Percentiles rank a stretch among this genome's conserved stretches.
Conservation (phyloP, 192 early-diverging fungal genomes). For the Allomyces macrogynus region DNA sequence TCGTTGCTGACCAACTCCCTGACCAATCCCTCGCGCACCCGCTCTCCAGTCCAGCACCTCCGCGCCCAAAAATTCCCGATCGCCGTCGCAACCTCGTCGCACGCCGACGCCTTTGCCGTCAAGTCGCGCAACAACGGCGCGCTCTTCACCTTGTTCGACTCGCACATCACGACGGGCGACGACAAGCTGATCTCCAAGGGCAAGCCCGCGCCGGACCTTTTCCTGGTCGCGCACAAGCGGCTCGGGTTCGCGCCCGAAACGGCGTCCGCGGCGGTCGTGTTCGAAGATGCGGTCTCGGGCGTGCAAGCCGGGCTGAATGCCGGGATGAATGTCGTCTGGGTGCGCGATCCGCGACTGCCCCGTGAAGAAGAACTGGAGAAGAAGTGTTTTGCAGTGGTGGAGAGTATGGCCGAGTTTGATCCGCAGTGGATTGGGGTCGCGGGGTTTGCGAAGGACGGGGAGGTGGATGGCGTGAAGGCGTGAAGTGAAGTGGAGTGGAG, state of each 20-base stretch:
- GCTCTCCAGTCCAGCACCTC: conserved; percentile 21
- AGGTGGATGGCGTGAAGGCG: no score
- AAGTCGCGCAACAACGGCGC: conserved; percentile 21
- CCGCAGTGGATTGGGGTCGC: background rate
- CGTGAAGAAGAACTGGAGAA: background rate
- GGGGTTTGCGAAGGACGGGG: background rate
- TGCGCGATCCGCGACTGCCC: conserved; percentile 17
- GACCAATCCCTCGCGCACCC: no score
- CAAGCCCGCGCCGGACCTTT: conserved; percentile 33
- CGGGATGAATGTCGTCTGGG: conserved; percentile 25
- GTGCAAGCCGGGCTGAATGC: conserved; percentile 21
- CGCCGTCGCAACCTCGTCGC: conserved; percentile 21
- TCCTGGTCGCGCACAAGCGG: conserved; percentile 14
- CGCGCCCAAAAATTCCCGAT: conserved; percentile 20
- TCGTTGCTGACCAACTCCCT: no score
- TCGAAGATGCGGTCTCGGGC: conserved; percentile 26
- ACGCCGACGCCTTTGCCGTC: conserved; percentile 14
- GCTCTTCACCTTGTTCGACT: conserved; percentile 26
- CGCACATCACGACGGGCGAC: conserved; percentile 20
- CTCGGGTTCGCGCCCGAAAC: conserved; percentile 8
- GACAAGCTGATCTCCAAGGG: conserved; percentile 16
- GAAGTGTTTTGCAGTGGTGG: background rate
- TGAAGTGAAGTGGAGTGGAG: no score
- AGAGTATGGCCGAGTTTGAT: background rate
- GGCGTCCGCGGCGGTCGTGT: conserved; percentile 14